Evolutionary conservation across 768 basidiomycete genomes (phyloP).

Genomic region (Lactarius trivialis): DNA sequence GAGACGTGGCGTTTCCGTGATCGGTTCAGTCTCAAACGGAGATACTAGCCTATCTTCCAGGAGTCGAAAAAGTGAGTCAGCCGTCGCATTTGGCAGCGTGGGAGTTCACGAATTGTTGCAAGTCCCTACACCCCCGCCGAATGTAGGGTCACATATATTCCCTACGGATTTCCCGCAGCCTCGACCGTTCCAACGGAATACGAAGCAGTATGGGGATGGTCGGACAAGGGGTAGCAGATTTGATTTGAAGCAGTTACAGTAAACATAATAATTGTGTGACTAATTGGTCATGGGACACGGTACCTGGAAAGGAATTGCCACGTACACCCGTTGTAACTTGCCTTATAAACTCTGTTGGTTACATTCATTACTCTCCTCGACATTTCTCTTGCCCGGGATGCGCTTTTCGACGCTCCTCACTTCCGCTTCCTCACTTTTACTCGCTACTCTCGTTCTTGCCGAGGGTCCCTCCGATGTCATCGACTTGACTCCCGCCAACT

Average conservation of each 20-base stretch:
- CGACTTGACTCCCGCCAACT: conserved; percentile 61
- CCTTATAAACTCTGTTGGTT: conserved; percentile 26
- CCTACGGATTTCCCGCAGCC: conserved; percentile 76
- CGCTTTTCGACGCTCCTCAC: conserved; percentile 49
- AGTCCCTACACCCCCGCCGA: conserved; percentile 57
- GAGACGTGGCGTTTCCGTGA: conserved; percentile 7
- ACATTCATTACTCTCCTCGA: conserved; percentile 23
- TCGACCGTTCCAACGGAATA: conserved; percentile 46
- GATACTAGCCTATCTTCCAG: neutral
- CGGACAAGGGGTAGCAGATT: conserved; percentile 67
- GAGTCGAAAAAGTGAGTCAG: conserved; percentile 13
- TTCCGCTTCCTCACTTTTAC: conserved; percentile 45
- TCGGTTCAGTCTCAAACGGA: conserved; percentile 5
- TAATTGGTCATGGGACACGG: neutral
- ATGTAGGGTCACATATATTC: conserved; percentile 62
- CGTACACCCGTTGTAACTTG: conserved; percentile 37
- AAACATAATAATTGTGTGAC: conserved; percentile 18
- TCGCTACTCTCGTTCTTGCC: conserved; percentile 47
- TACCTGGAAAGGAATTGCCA: conserved; percentile 34
- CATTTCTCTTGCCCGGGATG: conserved; percentile 42
- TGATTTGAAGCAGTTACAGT: conserved; percentile 39
- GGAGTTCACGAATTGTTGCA: conserved; percentile 22
- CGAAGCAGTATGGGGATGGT: conserved; percentile 58
- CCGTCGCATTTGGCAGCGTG: conserved; percentile 24
- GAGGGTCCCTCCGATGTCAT: conserved; percentile 73